These are phyloP conservation scores for Neoarthrinium moseri DNA, from an alignment of 2,329 filamentous ascomycete species.

Conservation along the genomic window DNA sequence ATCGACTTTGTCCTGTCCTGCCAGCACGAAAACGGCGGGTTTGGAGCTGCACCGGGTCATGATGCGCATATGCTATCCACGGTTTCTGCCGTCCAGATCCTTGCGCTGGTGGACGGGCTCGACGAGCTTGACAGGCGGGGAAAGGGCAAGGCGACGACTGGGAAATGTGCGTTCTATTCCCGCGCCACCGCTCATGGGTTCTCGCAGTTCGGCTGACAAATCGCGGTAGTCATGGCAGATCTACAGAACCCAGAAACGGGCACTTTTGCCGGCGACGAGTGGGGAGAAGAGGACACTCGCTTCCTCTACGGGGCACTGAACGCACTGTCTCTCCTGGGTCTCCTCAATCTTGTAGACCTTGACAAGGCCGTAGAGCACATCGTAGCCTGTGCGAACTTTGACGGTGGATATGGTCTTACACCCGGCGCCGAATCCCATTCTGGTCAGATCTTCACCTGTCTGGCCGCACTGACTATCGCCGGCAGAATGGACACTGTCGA, in stretches of 20 bases:
- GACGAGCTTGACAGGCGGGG: constrained; percentile 74
- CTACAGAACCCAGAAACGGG: constrained; percentile 81
- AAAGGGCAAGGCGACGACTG: constrained; percentile 70
- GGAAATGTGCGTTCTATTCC: constrained; percentile 65
- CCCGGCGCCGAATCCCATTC: constrained; percentile 93
- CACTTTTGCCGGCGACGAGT: constrained; percentile 91
- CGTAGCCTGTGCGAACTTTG: constrained; percentile 83
- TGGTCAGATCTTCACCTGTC: constrained; percentile 92
- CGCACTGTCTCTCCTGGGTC: constrained; percentile 77
- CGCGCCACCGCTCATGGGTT: constrained; percentile 11
- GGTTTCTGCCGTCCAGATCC: constrained; percentile 89
- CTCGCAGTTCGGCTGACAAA: constrained; percentile 11
- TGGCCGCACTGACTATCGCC: constrained; percentile 83
- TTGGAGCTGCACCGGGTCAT: constrained; percentile 90
- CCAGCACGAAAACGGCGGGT: constrained; percentile 83
- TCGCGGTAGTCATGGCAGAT: constrained; percentile 65
- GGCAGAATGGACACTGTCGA: constrained; percentile 79
- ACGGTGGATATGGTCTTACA: constrained; percentile 87
- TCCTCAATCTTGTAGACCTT: constrained; percentile 73
- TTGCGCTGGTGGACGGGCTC: constrained; percentile 82
- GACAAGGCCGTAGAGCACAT: constrained; percentile 78
- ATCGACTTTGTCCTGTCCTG: constrained; percentile 96
- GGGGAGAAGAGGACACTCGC: constrained; percentile 93
- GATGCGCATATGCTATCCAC: constrained; percentile 97
- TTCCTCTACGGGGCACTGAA: constrained; percentile 92